Evolutionary conservation across 2,329 filamentous ascomycete species (phyloP).

Genomic region (Purpureocillium lavendulum): DNA sequence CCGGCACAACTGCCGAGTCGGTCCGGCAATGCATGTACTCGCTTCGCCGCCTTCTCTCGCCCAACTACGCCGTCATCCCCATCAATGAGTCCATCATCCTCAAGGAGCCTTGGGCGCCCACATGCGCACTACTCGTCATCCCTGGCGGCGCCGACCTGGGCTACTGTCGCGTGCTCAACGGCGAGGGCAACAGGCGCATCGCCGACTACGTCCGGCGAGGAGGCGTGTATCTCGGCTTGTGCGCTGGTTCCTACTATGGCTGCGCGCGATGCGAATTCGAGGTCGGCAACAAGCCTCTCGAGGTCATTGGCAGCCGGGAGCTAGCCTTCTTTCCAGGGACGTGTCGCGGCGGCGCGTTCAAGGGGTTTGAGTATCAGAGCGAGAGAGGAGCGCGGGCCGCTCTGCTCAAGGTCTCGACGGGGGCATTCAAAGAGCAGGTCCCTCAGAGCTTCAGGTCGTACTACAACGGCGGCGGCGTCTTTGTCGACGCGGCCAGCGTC

Average conservation of each 20-base stretch:
- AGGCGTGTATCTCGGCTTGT: slow-evolving; percentile 83
- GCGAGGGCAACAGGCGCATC: slow-evolving; percentile 78
- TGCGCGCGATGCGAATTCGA: slow-evolving; percentile 81
- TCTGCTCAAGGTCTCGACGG: slow-evolving; percentile 55
- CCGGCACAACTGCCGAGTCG: slow-evolving; percentile 79
- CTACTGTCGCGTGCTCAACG: slow-evolving; percentile 83
- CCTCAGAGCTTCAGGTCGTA: slow-evolving; percentile 65
- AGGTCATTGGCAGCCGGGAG: slow-evolving; percentile 80
- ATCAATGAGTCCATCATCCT: slow-evolving; percentile 70
- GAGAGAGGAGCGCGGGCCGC: slow-evolving; percentile 75
- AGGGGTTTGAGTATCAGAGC: slow-evolving; percentile 83
- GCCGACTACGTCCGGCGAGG: slow-evolving; percentile 77
- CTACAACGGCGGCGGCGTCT: slow-evolving; percentile 91
- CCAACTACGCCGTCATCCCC: slow-evolving; percentile 87
- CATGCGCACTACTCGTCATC: slow-evolving; percentile 83
- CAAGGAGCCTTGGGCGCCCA: slow-evolving; percentile 83
- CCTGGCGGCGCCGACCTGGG: slow-evolving; percentile 91
- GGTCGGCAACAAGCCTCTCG: slow-evolving; percentile 66
- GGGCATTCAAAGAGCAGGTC: slow-evolving; percentile 45
- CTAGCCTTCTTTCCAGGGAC: slow-evolving; percentile 80
- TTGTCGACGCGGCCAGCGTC: slow-evolving; percentile 66
- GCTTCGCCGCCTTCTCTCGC: slow-evolving; percentile 75
- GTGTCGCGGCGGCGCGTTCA: slow-evolving; percentile 79
- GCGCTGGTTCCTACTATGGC: slow-evolving; percentile 91
- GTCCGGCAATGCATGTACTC: slow-evolving; percentile 85